These are phyloP conservation scores for Murraya paniculata DNA, from an alignment of 345 rosid genomes.

Conservation along the genomic window DNA sequence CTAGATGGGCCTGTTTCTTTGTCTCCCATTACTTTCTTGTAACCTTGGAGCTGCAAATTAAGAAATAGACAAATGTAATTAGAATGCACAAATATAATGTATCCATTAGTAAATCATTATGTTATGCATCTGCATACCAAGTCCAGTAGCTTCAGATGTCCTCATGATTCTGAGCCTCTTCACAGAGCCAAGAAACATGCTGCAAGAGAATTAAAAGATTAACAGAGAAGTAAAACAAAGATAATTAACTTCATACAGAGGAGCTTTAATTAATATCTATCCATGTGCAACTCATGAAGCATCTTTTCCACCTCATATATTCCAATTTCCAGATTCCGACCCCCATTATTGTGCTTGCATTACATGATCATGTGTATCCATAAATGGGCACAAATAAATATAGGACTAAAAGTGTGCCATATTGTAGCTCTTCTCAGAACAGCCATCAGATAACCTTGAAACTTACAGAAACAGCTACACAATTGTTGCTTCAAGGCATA, in stretches of 20 bases:
- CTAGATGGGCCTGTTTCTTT: constrained; percentile 30
- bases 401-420: not conserved
- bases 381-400: not conserved
- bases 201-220: constrained; percentile 24
- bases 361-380: not conserved
- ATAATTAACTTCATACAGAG: not conserved
- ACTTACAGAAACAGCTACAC: not conserved
- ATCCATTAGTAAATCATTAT: constrained; percentile 9
- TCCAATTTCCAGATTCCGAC: not conserved
- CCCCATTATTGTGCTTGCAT: not conserved
- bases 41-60: constrained; percentile 36
- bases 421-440: not conserved
- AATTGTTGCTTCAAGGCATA: not conserved
- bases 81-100: not conserved
- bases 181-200: constrained; percentile 79
- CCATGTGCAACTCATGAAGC: not conserved
- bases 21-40: constrained; percentile 28
- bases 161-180: constrained; percentile 90
- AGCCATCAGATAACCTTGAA: not conserved
- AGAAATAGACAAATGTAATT: constrained; percentile 15
- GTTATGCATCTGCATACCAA: constrained; percentile 37
- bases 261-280: not conserved
- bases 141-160: constrained; percentile 75
- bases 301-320: not conserved
- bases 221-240: not conserved